Conservation (phyloP, 768 basidiomycete genomes). For the Glaciozyma antarctica region DNA sequence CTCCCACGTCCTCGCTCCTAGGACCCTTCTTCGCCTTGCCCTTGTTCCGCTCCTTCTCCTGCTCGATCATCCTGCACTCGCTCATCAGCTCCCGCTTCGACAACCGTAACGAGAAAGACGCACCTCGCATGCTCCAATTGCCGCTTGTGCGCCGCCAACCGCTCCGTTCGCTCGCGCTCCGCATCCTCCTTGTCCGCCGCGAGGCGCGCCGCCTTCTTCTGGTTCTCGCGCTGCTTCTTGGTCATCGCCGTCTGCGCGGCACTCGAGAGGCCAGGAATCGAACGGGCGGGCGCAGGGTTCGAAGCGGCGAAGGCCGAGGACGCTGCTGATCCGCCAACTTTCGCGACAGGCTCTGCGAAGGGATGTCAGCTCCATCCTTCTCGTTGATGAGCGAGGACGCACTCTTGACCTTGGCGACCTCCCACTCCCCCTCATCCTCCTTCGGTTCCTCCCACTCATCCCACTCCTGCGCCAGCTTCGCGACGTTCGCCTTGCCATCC, state of each 20-base stretch:
- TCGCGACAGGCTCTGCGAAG: conserved; percentile 18
- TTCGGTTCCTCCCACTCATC: neutral
- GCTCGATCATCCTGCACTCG: conserved; percentile 4
- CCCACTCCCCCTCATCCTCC: conserved; percentile 18
- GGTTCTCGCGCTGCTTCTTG: conserved; percentile 30
- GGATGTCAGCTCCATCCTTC: neutral
- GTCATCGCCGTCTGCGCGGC: conserved; percentile 2
- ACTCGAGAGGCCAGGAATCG: conserved; percentile 14
- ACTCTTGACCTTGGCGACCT: conserved; percentile 24
- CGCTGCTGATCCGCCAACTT: neutral
- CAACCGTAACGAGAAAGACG: neutral
- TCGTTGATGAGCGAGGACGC: neutral
- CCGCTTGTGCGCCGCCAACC: conserved; percentile 18
- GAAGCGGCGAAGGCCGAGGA: neutral
- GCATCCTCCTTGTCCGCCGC: conserved; percentile 8
- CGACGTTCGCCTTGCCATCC: conserved; percentile 19
- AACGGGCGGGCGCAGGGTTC: neutral
- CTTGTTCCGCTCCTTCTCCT: conserved; percentile 3
- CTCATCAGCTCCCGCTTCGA: neutral
- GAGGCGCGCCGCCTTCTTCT: conserved; percentile 17
- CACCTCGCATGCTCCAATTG: conserved; percentile 18
- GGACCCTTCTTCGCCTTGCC: conserved; percentile 10
- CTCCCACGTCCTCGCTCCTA: conserved; percentile 21
- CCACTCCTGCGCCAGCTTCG: neutral
- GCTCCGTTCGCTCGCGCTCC: conserved; percentile 16